Evolutionary conservation across 441 rosid species (phyloP).

Genomic region (Adansonia gregorii): DNA sequence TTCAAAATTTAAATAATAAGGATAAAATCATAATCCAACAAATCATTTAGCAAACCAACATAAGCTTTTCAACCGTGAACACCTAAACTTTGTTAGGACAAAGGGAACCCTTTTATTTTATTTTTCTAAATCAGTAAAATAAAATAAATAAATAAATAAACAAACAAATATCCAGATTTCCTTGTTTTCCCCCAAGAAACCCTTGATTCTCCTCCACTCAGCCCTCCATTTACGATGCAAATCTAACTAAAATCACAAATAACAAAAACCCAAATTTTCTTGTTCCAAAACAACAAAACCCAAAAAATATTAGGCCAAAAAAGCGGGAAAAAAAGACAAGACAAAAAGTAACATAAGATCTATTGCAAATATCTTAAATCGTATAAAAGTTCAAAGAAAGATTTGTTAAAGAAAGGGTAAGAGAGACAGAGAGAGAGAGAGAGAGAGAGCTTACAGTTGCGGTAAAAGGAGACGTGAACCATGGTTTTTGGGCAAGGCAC

Average conservation of each 20-base stretch:
- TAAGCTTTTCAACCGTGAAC: neutral
- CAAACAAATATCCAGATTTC: neutral
- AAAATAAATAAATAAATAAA: neutral
- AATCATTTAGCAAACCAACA: slow-evolving; percentile 20
- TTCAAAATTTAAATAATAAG: too few relatives aligned
- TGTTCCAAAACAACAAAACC: neutral
- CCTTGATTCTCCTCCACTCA: neutral
- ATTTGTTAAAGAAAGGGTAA: neutral
- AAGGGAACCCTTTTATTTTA: neutral
- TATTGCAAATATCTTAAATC: neutral
- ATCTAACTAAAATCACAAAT: neutral
- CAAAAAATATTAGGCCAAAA: neutral
- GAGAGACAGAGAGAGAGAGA: slow-evolving; percentile 14
- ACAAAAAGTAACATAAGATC: neutral
- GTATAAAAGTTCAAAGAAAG: neutral
- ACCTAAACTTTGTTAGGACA: neutral
- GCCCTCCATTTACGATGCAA: neutral
- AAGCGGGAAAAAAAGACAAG: neutral
- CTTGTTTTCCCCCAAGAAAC: neutral
- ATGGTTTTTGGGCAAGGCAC: slow-evolving; percentile 31
- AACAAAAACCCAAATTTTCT: neutral
- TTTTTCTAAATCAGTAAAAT: neutral
- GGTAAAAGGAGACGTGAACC: slow-evolving; percentile 80
- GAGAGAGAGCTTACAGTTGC: slow-evolving; percentile 55
- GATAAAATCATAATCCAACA: neutral